Evolutionary conservation across 345 rosid species (phyloP), one percentile per base, ranked within the genome.

Genomic region (Angophora floribunda): DNA sequence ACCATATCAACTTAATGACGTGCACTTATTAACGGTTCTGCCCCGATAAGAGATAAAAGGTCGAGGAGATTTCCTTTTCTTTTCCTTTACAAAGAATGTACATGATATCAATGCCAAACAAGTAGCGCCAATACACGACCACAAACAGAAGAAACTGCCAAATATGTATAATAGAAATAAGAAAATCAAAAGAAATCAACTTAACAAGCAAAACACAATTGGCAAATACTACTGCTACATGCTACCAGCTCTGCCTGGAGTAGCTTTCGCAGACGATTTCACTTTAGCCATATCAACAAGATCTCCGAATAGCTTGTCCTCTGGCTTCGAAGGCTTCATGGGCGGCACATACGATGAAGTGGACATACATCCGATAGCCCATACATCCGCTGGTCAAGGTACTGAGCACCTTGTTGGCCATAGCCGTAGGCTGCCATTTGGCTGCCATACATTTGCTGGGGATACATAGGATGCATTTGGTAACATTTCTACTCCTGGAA

Each of bases 221-320:
- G 45, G 79, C 79, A 32, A 32, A 67, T 67, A 67, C 45, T 16
- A 67, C 22, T 85, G 89, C 96, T 96, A 96, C 96, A 94, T 94
- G 93, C 98, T 94, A 89, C 98, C 97, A 85, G 96, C 95, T 91
- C 93, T 95, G 90, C 94, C 93, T 8, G 96, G 91, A 44, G 95
- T 91, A 51, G 96, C 59, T 90, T 95, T 97, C 21, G 24, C 79
- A 32, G 94, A 86, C 9, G 96, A 90, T 92, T 97, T 98, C 88
- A 96, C 90, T 90, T 97, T 98, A 16, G 99, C 92, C 90, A 98
- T 92, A 91, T 97, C 98, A 21, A 98, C 98, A 44, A 97, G 99
- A 91, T 98, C 99, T 87, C 99, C 99, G 87, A 98, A 98, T 51
- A 97, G 91, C 97, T 95, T 97, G 90, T 98, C 95, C 91, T 95